These are phyloP conservation scores for Tylopilus orsonianus DNA, from an alignment of 1,284 basidiomycete species.

Conservation along the genomic window DNA sequence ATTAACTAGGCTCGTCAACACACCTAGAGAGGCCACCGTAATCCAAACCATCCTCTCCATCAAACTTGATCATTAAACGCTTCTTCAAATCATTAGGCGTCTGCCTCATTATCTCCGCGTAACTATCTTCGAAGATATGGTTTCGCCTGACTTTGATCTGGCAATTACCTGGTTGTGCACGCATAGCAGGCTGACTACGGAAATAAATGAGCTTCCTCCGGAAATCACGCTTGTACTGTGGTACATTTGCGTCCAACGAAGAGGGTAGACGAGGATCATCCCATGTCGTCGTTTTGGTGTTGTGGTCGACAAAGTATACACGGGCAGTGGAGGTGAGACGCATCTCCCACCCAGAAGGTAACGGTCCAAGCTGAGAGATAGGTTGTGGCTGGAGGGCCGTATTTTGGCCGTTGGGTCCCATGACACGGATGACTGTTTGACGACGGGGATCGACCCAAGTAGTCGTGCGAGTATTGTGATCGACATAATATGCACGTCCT, in stretches of 20 bases:
- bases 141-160: conserved; percentile 93
- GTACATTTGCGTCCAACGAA: conserved; percentile 84
- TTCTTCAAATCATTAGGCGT: conserved; percentile 94
- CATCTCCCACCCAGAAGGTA: conserved; percentile 98
- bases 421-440: conserved; percentile 86
- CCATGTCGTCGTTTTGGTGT: conserved; percentile 98
- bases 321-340: conserved; percentile 90
- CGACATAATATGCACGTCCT: conserved; percentile 92
- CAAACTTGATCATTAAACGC: conserved; percentile 96
- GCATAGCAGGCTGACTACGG: conserved; percentile 90
- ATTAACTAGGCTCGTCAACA: conserved; percentile 21
- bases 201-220: conserved; percentile 96
- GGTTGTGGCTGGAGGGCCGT: conserved; percentile 82
- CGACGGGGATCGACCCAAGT: conserved; percentile 95
- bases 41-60: conserved; percentile 94
- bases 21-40: conserved; percentile 91
- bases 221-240: conserved; percentile 97
- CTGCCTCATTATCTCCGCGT: conserved; percentile 95
- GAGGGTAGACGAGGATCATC: conserved; percentile 91
- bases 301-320: conserved; percentile 97
- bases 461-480: conserved; percentile 92
- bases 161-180: conserved; percentile 87
- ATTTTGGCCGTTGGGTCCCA: conserved; percentile 85
- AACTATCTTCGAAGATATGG: conserved; percentile 94
- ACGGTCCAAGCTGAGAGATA: conserved; percentile 86